A percentile compares a stretch with the other conserved stretches of the same genome.
Evolutionary conservation across 176 grass and related monocot species (phyloP).

Genomic region (Eleusine indica): DNA sequence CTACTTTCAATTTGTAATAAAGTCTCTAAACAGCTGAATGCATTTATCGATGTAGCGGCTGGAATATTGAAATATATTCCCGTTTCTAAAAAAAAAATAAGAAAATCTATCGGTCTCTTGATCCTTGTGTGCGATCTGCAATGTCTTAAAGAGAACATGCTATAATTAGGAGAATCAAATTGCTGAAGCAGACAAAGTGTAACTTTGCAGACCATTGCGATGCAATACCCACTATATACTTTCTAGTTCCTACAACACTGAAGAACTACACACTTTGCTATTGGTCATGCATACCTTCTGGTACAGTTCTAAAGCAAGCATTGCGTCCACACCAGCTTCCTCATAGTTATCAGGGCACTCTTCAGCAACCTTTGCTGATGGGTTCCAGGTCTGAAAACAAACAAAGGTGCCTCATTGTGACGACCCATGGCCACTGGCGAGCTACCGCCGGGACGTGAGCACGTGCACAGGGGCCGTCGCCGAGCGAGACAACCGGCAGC

Average conservation of each 20-base stretch:
- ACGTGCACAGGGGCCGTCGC: too few species aligned
- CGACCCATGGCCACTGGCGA: too few species aligned
- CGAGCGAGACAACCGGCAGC: too few species aligned
- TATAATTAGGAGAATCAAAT: neutral
- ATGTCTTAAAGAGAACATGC: neutral
- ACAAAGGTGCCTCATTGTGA: neutral
- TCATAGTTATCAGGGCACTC: conserved; percentile 76
- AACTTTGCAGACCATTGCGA: neutral
- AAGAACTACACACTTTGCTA: conserved; percentile 14
- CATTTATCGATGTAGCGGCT: too few species aligned
- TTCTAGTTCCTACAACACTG: neutral
- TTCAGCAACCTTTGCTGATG: conserved; percentile 62
- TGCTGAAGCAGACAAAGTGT: neutral
- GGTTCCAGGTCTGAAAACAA: conserved; percentile 69
- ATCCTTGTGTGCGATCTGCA: neutral
- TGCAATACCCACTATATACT: neutral
- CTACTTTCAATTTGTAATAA: too few species aligned
- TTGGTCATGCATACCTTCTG: conserved; percentile 52
- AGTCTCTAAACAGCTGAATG: too few species aligned
- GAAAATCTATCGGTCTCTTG: neutral
- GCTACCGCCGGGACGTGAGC: too few species aligned
- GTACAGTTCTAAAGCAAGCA: conserved; percentile 77
- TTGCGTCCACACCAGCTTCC: conserved; percentile 76
- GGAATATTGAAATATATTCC: too few species aligned
- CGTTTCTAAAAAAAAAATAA: neutral